These are phyloP conservation scores for Arthrobotrys entomopaga DNA, from an alignment of 2,329 filamentous ascomycete species.

Conservation along the genomic window DNA sequence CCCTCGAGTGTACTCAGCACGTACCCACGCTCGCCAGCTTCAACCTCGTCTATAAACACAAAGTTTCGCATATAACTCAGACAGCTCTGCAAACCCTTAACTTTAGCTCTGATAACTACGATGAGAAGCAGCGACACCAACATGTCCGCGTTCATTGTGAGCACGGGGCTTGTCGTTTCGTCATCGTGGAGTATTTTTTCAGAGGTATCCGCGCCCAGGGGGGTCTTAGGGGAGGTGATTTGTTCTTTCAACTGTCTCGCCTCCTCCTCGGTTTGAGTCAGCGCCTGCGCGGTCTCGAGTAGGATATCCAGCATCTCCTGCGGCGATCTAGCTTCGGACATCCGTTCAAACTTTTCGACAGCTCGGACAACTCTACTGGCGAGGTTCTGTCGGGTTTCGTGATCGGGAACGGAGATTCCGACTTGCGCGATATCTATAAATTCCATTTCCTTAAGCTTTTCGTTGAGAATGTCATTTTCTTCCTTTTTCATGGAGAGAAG, in stretches of 20 bases:
- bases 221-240: constrained; percentile 60
- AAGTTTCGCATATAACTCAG: constrained; percentile 96
- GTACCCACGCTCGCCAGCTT: constrained; percentile 95
- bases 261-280: constrained; percentile 71
- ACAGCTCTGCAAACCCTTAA: constrained; percentile 86
- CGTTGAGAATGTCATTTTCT: constrained; percentile 88
- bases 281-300: constrained; percentile 81
- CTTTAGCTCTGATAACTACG: constrained; percentile 89
- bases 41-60: constrained; percentile 97
- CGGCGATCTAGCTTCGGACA: constrained; percentile 78
- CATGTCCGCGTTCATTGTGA: constrained; percentile 83
- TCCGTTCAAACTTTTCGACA: constrained; percentile 88
- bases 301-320: constrained; percentile 89
- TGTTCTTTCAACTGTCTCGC: constrained; percentile 62
- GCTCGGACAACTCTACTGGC: constrained; percentile 79
- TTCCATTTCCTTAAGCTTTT: constrained; percentile 90
- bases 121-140: constrained; percentile 89
- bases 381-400: constrained; percentile 81
- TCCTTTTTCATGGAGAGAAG: constrained; percentile 79
- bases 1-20: constrained; percentile 95
- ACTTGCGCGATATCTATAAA: constrained; percentile 94
- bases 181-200: constrained; percentile 28
- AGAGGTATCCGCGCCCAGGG: constrained; percentile 62
- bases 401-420: constrained; percentile 81
- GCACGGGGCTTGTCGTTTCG: constrained; percentile 66